Conservation (phyloP, 768 basidiomycete species). For the Grammothele lineata region DNA sequence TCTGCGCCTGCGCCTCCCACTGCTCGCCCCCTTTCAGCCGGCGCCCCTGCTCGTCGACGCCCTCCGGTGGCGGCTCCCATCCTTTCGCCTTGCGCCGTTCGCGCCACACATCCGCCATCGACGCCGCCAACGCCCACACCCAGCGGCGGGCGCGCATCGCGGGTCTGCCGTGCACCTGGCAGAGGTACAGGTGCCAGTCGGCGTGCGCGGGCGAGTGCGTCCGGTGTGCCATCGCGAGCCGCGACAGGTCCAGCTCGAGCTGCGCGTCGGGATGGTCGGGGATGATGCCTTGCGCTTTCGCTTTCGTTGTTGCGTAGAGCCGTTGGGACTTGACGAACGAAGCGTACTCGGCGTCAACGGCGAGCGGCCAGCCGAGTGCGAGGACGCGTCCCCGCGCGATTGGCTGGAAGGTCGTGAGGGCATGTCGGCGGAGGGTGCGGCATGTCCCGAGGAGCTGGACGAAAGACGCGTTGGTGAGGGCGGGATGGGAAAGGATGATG, state of each 20-base stretch:
- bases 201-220: constrained; percentile 5
- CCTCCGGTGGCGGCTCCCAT: no score
- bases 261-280: neutral
- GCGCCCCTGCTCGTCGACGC: no score
- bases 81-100: no score
- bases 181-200: constrained; percentile 28
- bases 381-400: constrained; percentile 23
- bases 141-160: constrained; percentile 25
- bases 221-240: constrained; percentile 13
- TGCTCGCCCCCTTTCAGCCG: no score
- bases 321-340: no score
- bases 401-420: constrained; percentile 21
- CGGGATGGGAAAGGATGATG: constrained; percentile 20
- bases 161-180: constrained; percentile 20
- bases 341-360: constrained; percentile 14
- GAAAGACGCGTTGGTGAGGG: constrained; percentile 20
- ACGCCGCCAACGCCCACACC: constrained; percentile 23
- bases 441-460: constrained; percentile 23
- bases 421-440: constrained; percentile 22
- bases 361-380: constrained; percentile 24
- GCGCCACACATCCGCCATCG: constrained; percentile 12
- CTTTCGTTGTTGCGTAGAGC: neutral
- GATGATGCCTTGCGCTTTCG: neutral
- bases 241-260: neutral
- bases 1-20: no score